Evolutionary conservation across 2,329 filamentous ascomycete species (phyloP).

Genomic region (Boeremia exigua): DNA sequence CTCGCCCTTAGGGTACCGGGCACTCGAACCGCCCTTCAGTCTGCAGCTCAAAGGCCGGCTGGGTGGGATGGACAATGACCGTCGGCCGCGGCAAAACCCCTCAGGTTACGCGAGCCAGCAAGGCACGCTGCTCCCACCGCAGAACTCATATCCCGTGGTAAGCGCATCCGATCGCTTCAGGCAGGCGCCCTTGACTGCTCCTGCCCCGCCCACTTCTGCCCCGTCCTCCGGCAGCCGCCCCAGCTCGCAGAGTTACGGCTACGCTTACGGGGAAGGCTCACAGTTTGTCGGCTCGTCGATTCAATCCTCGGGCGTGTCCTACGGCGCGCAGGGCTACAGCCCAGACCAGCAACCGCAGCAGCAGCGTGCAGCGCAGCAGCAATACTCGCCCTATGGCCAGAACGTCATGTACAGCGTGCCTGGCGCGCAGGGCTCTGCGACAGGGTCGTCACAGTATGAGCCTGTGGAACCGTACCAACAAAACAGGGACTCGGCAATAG

Average conservation of each 20-base stretch:
- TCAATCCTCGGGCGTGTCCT: conserved; percentile 60
- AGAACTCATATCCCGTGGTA: conserved; percentile 52
- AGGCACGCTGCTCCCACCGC: conserved; percentile 54
- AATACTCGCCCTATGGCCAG: conserved; percentile 62
- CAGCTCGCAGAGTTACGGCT: conserved; percentile 54
- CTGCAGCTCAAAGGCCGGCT: conserved; percentile 60
- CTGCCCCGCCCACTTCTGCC: conserved; percentile 51
- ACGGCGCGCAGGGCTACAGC: conserved; percentile 68
- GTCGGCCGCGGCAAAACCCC: conserved; percentile 75
- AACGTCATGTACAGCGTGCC: conserved; percentile 80
- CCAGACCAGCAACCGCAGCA: conserved; percentile 56
- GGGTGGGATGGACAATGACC: conserved; percentile 78
- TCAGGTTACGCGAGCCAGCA: conserved; percentile 64
- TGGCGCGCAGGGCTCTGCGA: conserved; percentile 41
- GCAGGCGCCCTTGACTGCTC: conserved; percentile 53
- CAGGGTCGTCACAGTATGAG: conserved; percentile 72
- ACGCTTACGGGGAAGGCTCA: conserved; percentile 62
- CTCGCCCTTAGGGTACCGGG: conserved; percentile 70
- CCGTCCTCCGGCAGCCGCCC: conserved; percentile 48
- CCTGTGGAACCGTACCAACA: conserved; percentile 78
- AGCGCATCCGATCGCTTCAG: conserved; percentile 57
- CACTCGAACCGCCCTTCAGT: conserved; percentile 63
- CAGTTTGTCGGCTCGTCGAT: conserved; percentile 63
- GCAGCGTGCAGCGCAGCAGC: conserved; percentile 59
- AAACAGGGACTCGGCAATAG: conserved; percentile 69